A percentile compares a stretch with the other conserved stretches of the same genome.
phyloP scores from a whole-genome alignment of 306 rosid genomes.

The Dryas alaskensis region DNA sequence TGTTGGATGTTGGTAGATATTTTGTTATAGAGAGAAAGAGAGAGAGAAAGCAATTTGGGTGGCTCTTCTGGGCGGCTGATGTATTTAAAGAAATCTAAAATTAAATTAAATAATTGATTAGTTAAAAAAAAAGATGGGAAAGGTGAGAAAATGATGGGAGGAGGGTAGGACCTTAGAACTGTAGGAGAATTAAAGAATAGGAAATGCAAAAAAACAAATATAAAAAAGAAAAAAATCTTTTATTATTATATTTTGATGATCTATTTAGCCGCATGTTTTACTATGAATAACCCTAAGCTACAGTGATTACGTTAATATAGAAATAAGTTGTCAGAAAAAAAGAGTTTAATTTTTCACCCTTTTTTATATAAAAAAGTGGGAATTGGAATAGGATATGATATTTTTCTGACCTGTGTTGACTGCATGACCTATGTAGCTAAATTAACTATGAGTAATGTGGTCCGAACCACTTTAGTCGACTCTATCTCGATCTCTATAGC shows the following conservation, averaged over 20 bases:
- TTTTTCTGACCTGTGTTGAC: constrained; percentile 12
- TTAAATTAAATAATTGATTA: constrained; percentile 23
- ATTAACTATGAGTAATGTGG: neutral
- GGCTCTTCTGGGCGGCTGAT: constrained; percentile 89
- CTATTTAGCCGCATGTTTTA: constrained; percentile 4
- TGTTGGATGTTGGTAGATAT: constrained; percentile 37
- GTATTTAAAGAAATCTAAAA: constrained; percentile 41
- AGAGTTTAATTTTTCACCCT: neutral
- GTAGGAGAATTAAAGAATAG: neutral
- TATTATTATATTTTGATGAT: neutral
- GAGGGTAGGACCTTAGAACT: neutral
- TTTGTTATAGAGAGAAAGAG: constrained; percentile 39
- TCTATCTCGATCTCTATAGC: too few species aligned
- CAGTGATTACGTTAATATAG: constrained; percentile 9
- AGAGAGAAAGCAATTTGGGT: constrained; percentile 60
- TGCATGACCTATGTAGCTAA: neutral
- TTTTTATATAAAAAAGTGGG: constrained; percentile 5
- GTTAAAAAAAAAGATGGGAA: neutral
- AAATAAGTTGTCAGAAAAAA: constrained; percentile 7
- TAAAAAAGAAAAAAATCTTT: neutral
- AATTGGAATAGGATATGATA: constrained; percentile 1
- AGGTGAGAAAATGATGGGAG: constrained; percentile 30
- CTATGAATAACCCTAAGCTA: constrained; percentile 8
- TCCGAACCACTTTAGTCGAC: neutral
- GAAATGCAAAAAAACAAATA: neutral